These are phyloP conservation scores for Coprinellus micaceus DNA, from an alignment of 768 basidiomycete species.

Conservation along the genomic window DNA sequence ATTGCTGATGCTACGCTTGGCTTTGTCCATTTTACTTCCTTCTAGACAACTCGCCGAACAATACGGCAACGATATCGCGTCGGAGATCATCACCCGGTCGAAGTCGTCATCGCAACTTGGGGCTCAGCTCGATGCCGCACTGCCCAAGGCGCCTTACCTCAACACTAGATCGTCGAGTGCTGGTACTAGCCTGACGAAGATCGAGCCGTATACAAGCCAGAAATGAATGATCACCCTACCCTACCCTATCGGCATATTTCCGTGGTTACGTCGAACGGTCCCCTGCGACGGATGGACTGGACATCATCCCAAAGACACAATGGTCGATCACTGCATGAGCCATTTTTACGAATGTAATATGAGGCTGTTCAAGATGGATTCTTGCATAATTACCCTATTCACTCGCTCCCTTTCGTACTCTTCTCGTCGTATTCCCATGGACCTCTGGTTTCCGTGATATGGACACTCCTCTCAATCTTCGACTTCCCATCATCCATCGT, in stretches of 20 bases:
- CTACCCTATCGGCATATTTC: too few species aligned
- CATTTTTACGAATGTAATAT: too few species aligned
- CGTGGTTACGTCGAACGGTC: background rate
- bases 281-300: background rate
- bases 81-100: slow-evolving; percentile 50
- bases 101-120: slow-evolving; percentile 38
- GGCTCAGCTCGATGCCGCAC: slow-evolving; percentile 1
- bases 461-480: too few species aligned
- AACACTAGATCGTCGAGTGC: background rate
- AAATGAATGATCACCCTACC: background rate
- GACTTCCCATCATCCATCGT: too few species aligned
- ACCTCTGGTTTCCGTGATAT: too few species aligned
- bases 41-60: slow-evolving; percentile 64
- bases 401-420: too few species aligned
- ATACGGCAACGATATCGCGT: slow-evolving; percentile 59
- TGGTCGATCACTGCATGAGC: too few species aligned
- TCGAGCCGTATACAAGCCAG: background rate
- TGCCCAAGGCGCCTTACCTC: background rate
- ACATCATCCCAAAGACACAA: too few species aligned
- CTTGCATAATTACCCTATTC: too few species aligned
- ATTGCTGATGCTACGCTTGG: background rate
- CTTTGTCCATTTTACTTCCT: background rate
- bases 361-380: too few species aligned
- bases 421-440: too few species aligned
- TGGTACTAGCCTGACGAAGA: background rate